Conservation (phyloP, 73 alveolate genomes). For the Symbiodinium natans region DNA sequence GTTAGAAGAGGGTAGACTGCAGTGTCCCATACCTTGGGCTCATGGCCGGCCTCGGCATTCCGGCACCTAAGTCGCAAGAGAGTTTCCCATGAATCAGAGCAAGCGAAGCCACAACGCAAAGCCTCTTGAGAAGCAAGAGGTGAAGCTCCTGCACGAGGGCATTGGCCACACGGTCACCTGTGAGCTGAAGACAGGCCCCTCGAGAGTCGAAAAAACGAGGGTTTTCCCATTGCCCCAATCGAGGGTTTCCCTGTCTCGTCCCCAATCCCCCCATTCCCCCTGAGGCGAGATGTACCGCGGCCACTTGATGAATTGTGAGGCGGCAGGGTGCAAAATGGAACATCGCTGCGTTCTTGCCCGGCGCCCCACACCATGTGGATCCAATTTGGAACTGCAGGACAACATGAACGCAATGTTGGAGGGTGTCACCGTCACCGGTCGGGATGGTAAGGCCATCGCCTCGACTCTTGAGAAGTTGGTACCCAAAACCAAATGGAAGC, state of each 20-base stretch:
- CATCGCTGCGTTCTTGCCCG: too few species aligned
- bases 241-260: background rate
- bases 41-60: background rate
- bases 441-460: constrained; percentile 97
- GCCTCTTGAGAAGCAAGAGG: too few species aligned
- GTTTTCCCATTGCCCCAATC: too few species aligned
- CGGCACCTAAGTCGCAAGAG: background rate
- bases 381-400: too few species aligned
- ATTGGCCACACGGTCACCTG: constrained; percentile 98
- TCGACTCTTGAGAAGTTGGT: too few species aligned
- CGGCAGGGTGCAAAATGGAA: too few species aligned
- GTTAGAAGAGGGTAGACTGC: background rate
- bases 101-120: too few species aligned
- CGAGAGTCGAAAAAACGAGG: background rate
- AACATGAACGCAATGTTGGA: constrained; percentile 98
- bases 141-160: constrained; percentile 95
- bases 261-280: background rate
- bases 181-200: constrained; percentile 96
- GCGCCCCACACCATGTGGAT: too few species aligned
- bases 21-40: background rate
- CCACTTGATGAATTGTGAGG: constrained; percentile 98
- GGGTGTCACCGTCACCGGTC: constrained; percentile 98
- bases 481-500: too few species aligned
- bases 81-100: too few species aligned
- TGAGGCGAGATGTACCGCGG: constrained; percentile 97